Evolutionary conservation across 2,329 filamentous ascomycete species (phyloP).

Genomic region (Eurotiales sp.): DNA sequence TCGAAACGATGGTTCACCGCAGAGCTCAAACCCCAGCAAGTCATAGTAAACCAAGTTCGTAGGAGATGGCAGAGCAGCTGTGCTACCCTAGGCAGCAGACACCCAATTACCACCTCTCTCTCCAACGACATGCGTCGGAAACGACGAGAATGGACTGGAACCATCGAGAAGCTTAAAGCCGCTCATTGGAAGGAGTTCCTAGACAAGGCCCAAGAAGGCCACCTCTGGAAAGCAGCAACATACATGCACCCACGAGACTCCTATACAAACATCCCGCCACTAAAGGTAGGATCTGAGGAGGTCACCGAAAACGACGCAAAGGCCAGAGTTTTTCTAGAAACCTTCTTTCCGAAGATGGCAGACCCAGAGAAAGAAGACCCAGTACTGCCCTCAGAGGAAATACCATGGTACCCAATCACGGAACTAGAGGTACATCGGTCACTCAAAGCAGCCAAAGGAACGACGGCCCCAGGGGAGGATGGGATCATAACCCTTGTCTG

Average conservation of each 20-base stretch:
- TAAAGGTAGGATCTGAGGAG: slow-evolving; percentile 15
- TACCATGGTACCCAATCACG: slow-evolving; percentile 19
- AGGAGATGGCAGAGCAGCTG: too few species aligned
- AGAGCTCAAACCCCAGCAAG: too few species aligned
- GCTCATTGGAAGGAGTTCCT: slow-evolving; percentile 20
- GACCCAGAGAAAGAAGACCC: slow-evolving; percentile 5
- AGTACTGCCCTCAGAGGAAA: slow-evolving; percentile 2
- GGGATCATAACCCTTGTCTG: slow-evolving; percentile 18
- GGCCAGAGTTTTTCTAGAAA: slow-evolving; percentile 16
- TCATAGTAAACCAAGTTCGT: too few species aligned
- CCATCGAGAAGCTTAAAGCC: slow-evolving; percentile 15
- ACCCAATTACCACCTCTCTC: too few species aligned
- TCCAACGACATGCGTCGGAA: slow-evolving; percentile 13
- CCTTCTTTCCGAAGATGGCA: slow-evolving; percentile 19
- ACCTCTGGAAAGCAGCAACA: slow-evolving; percentile 19
- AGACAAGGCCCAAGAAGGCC: slow-evolving; percentile 17
- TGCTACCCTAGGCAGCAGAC: too few species aligned
- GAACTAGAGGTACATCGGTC: slow-evolving; percentile 17
- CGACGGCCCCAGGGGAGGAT: slow-evolving; percentile 18
- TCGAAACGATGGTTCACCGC: too few species aligned
- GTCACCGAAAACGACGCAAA: slow-evolving; percentile 20
- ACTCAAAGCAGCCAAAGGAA: slow-evolving; percentile 17
- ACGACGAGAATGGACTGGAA: slow-evolving; percentile 11
- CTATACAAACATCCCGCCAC: slow-evolving; percentile 17
- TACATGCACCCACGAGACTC: slow-evolving; percentile 16